Base-by-base conservation (phyloP, 306 rosid genomes). In the Ceratonia siliqua region DNA sequence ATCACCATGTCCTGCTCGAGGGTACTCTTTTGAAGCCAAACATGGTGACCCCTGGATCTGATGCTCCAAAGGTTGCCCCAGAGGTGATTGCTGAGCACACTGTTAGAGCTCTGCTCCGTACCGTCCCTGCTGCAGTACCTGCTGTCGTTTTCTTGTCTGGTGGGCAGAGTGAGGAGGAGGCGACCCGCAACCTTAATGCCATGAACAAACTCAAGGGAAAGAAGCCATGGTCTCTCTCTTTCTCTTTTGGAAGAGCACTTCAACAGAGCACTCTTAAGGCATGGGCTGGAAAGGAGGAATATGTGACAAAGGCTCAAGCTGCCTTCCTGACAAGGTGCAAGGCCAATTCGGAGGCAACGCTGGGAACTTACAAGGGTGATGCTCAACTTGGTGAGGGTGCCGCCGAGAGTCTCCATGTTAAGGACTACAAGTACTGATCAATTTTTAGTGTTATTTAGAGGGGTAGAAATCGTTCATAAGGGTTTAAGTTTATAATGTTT, bases 181-280 rank as follows among this genome's bases (percentile, higher is more conserved):
- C 82, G 4, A 56, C 72, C 30, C 15, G 77, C 17, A 77, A 82
- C 76, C 85, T 82, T 71, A 82, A 77, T 32, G 85, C 85, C 72
- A 77, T 82, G 0, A 82, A 82, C 85, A 78, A 77, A 39, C 72
- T 82, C 15, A 77, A 82, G 54, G 85, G 82, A 6, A 82, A 82
- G 85, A 82, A 82, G 76, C 85, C 85, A 48, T 82, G 85, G 85
- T 20, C 85, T 9, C 82, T 82, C 14, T 82, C 85, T 0, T 82
- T 82, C 85, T 82, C 85, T 3, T 82, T 82, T 11, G 85, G 85
- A 76, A 82, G 85, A 82, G 85, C 85, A 38, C 82, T 82, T 48
- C 85, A 82, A 28, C 85, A 82, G 75, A 82, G 85, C 54, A 77
- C 85, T 3, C 85, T 82, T 0, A 82, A 82, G 72, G 82, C 85